Conservation (phyloP, 164 flowering plant genomes). For the Buxus sempervirens region DNA sequence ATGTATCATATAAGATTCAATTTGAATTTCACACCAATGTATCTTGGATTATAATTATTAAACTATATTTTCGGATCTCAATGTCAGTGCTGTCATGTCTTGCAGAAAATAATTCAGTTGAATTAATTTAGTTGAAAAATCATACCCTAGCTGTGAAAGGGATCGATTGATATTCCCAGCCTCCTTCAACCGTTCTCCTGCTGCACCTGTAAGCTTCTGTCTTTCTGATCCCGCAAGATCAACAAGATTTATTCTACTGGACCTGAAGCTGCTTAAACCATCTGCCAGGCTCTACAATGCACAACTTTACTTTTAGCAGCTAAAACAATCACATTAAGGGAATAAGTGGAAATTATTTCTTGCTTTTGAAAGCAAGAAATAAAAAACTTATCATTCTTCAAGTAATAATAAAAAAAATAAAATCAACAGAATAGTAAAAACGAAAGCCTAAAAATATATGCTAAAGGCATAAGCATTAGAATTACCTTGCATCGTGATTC, state of each 20-base stretch:
- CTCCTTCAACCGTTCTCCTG: constrained; percentile 95
- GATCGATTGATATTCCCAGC: constrained; percentile 97
- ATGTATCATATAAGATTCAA: no score
- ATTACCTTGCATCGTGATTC: constrained; percentile 92
- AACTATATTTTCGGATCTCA: no score
- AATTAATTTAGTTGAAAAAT: background rate
- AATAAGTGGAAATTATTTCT: no score
- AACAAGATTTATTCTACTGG: constrained; percentile 93
- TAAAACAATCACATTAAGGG: background rate
- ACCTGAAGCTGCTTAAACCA: constrained; percentile 78
- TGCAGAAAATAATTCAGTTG: no score
- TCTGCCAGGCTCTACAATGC: constrained; percentile 54
- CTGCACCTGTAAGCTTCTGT: constrained; percentile 92
- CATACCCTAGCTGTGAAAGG: constrained; percentile 98
- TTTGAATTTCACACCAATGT: no score
- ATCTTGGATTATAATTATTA: no score
- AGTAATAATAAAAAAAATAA: background rate
- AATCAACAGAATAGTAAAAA: no score
- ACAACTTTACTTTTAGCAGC: constrained; percentile 5
- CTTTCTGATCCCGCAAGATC: constrained; percentile 99
- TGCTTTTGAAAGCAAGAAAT: no score
- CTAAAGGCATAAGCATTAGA: background rate
- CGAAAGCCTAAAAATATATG: background rate
- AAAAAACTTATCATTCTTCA: background rate
- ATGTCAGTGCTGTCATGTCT: no score